Evolutionary conservation across 1,284 basidiomycete genomes (phyloP), one percentile per base, ranked within the genome.

Genomic region (Cutaneotrichosporon cavernicola): DNA sequence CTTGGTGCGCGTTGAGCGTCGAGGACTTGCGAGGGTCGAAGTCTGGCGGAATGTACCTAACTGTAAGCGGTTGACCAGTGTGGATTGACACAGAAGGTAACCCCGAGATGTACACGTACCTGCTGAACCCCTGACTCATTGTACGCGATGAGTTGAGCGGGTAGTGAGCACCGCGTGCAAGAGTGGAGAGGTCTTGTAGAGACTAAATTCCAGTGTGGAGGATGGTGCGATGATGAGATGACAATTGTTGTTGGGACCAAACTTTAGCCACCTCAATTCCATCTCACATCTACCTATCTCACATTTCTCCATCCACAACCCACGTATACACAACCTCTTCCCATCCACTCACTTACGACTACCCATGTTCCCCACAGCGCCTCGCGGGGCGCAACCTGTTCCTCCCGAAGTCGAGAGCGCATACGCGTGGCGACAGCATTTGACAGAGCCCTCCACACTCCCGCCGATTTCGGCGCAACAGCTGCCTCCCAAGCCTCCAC

Each of bases 11-110:
- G 74, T 97, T 96, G 59, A 96, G 85, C 73, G 90, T 91, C 55
- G 87, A 86, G 76, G 90, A 87, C 73, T 90, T 86, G 71, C 86
- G 85, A 2, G 86, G 87, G 70, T 96, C 92, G 72, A 89, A 97
- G 76, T 97, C 93, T 1, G 94, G 93, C 0, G 94, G 93, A 72
- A 95, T 94, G 77, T 97, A 97, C 76, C 92, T 91, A 82, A 9
- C 4, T 36, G 66, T 63, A 30, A 68, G 66, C 91, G 91, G 72
- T 10, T 26, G 26, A 26, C 30, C 30, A 1, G 16, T 13, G 26
- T 74, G 71, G 72, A 92, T 13, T 34, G 31, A 21, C 5, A n/a
- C 6, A 34, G 34, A 10, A 32, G 22, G 26, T 14, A 26, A 5
- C 14, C 21, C n/a, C 22, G 31, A 10, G 26, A n/a, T n/a, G 21